A percentile compares a stretch with the other conserved stretches of the same genome.
Evolutionary conservation across 1,284 basidiomycete genomes (phyloP).

Genomic region (Moesziomyces globuligerus): DNA sequence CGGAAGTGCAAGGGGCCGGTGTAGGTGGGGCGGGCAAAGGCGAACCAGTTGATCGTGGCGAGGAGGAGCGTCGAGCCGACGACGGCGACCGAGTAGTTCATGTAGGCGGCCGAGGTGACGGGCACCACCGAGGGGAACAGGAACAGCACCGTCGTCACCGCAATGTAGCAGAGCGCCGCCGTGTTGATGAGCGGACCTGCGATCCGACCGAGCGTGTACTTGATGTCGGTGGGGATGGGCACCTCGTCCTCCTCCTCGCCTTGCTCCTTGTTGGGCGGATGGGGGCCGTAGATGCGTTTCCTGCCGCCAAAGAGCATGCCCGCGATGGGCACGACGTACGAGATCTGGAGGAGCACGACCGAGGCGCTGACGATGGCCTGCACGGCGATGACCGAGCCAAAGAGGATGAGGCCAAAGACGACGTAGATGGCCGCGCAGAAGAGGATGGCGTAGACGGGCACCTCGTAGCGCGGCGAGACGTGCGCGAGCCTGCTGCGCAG

Average conservation of each 20-base stretch:
- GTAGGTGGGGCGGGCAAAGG: constrained; percentile 21
- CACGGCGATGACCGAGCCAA: constrained; percentile 36
- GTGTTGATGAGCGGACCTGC: constrained; percentile 32
- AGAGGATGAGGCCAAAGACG: constrained; percentile 37
- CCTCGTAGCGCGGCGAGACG: constrained; percentile 25
- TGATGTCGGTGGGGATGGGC: constrained; percentile 26
- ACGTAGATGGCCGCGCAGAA: constrained; percentile 20
- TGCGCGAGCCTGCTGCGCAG: constrained; percentile 17
- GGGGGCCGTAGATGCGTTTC: constrained; percentile 14
- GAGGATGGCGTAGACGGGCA: constrained; percentile 32
- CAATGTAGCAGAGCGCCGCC: constrained; percentile 31
- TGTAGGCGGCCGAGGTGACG: constrained; percentile 24
- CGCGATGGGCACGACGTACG: constrained; percentile 31
- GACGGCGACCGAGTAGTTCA: constrained; percentile 42
- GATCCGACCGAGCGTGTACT: constrained; percentile 28
- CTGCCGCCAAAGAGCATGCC: constrained; percentile 37
- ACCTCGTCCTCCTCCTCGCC: constrained; percentile 19
- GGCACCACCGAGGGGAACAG: constrained; percentile 31
- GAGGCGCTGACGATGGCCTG: constrained; percentile 30
- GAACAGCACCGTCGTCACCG: constrained; percentile 38
- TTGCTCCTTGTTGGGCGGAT: too few species aligned
- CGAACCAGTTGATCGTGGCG: constrained; percentile 36
- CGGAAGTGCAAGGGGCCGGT: constrained; percentile 19
- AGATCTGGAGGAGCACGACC: constrained; percentile 36
- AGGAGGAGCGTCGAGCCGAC: constrained; percentile 13